A percentile compares a stretch with the other conserved stretches of the same genome.
Conservation (phyloP, 108 stramenopile genomes). For the Pseudonitzschia delicatissima region DNA sequence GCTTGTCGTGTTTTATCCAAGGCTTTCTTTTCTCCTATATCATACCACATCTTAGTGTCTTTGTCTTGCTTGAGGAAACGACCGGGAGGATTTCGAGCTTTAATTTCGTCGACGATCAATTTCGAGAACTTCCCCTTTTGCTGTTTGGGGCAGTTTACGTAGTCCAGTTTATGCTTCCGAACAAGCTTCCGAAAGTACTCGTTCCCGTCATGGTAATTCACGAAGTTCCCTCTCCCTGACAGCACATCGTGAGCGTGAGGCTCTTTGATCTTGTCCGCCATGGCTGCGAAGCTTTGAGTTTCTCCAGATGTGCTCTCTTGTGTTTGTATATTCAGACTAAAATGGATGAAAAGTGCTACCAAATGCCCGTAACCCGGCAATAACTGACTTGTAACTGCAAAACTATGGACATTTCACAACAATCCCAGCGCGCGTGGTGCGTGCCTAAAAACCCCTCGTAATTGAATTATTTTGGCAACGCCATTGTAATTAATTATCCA, state of each 20-base stretch:
- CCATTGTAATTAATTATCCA: no score
- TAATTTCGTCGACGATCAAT: conserved; percentile 77
- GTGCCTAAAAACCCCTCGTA: no score
- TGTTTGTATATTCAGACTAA: no score
- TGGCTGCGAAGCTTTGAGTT: no score
- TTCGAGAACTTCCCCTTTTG: conserved; percentile 71
- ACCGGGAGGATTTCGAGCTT: conserved; percentile 66
- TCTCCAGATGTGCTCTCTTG: no score
- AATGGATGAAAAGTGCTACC: no score
- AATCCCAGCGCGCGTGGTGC: no score
- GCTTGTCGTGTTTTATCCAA: conserved; percentile 87
- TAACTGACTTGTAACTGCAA: no score
- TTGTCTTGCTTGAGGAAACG: conserved; percentile 83
- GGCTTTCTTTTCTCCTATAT: conserved; percentile 88
- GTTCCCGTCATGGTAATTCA: conserved; percentile 82
- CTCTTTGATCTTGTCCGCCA: conserved; percentile 23
- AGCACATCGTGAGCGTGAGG: conserved; percentile 77
- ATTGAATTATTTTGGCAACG: no score
- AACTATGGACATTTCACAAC: no score
- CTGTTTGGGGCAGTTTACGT: conserved; percentile 75
- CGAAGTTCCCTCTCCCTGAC: conserved; percentile 80
- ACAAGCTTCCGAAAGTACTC: conserved; percentile 76
- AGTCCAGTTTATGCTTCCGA: conserved; percentile 69
- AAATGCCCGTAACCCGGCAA: no score
- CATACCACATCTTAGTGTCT: conserved; percentile 75